Evolutionary conservation across 208 protist species (phyloP), one percentile per base, ranked within the genome.

Genomic region (Acanthamoeba triangularis): DNA sequence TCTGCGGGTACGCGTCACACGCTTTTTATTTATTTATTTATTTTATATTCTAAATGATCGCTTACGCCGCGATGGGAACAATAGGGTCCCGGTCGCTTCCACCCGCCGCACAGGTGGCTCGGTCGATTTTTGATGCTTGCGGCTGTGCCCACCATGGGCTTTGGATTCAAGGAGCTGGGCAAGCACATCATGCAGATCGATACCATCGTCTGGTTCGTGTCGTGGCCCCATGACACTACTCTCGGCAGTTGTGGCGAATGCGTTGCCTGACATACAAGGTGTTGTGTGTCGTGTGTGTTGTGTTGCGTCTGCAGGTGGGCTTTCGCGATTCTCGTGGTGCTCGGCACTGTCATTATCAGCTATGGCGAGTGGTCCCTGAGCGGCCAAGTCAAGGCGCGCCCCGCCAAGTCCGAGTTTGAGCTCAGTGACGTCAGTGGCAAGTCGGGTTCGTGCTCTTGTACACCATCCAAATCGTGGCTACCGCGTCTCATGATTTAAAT

Each of bases 321-420:
- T 3, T 88, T 88, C 30, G 52, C 80, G 13, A 23, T 88, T 25
- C 80, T 88, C 1, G 80, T 65, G 49, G 35, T 63, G 30, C 52
- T 88, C 23, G 80, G 80, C 30, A 63, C 35, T 1, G 52, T 63
- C 13, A 88, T 88, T 5, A 63, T 88, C 25, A 59, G 41, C 80
- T 88, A 88, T 65, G 80, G 80, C 52, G 80, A 88, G 52, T 88
- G 80, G 80, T 65, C 80, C n/a, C 52, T 88, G 25, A 88, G 80
- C 80, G 80, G 80, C 49, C 23, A 85, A 13, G 80, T 20, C 49
- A 88, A 88, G 52, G 49, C 47, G 4, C 20, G 33, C 80, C 80
- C 23, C 10, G 25, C 10, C 44, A 56, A 44, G 49, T 25, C 80
- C 13, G 80, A 88, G 52, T 88, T 88, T 25, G 80, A 88, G 35